Percentiles rank a stretch among this genome's conserved stretches.
phyloP scores from a whole-genome alignment of 1,139 yeast species.

The Yamadazyma conglobata region DNA sequence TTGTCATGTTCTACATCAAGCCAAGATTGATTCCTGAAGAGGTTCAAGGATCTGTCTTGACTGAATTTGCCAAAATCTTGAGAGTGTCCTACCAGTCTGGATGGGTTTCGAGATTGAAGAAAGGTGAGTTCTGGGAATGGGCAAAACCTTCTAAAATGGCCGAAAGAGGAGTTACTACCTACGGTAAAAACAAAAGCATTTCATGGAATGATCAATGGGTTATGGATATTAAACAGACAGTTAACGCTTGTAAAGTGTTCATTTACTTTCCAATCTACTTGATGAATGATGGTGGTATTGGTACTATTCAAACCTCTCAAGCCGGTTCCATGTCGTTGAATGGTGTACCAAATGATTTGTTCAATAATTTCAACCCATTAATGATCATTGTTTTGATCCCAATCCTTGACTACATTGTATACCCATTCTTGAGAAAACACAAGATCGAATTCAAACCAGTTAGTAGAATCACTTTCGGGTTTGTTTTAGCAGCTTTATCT shows the following conservation, averaged over 20 bases:
- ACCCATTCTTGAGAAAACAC: constrained; percentile 55
- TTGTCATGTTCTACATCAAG: constrained; percentile 38
- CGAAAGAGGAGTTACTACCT: constrained; percentile 33
- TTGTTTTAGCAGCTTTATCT: constrained; percentile 31
- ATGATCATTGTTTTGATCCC: constrained; percentile 65
- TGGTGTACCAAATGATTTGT: constrained; percentile 71
- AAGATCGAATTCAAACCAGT: constrained; percentile 38
- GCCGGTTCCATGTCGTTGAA: constrained; percentile 64
- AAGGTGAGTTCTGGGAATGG: constrained; percentile 48
- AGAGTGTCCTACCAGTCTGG: constrained; percentile 37
- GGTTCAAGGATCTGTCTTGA: constrained; percentile 49
- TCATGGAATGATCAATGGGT: constrained; percentile 58
- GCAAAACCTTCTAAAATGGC: constrained; percentile 51
- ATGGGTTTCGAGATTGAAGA: constrained; percentile 34
- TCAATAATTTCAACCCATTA: constrained; percentile 65
- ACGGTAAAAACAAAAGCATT: constrained; percentile 27
- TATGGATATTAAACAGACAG: constrained; percentile 55
- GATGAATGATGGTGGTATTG: constrained; percentile 65
- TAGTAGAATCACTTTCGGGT: constrained; percentile 35
- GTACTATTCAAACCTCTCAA: constrained; percentile 59
- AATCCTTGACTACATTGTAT: constrained; percentile 52
- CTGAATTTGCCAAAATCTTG: constrained; percentile 39
- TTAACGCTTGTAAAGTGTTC: constrained; percentile 60
- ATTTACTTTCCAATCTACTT: constrained; percentile 60
- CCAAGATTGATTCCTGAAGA: constrained; percentile 35